These are phyloP conservation scores for Colletotrichum sp. DNA, from an alignment of 2,329 filamentous ascomycete species.

Conservation along the genomic window DNA sequence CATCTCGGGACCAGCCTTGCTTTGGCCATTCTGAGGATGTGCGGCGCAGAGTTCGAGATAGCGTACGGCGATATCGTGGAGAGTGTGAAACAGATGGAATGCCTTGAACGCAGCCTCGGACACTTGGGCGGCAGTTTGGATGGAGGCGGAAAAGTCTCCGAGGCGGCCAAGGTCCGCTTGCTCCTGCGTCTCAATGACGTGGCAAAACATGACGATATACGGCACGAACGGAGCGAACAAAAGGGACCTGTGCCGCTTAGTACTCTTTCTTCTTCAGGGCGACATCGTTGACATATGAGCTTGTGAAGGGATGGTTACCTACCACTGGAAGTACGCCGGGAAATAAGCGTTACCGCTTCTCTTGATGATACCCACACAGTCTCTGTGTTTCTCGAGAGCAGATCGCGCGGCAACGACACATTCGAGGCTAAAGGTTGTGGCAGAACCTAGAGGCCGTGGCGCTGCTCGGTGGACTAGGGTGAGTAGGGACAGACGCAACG, in stretches of 20 bases:
- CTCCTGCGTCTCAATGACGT: constrained; percentile 51
- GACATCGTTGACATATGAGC: too few species aligned
- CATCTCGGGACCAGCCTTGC: constrained; percentile 44
- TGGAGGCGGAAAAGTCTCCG: constrained; percentile 52
- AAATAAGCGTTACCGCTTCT: constrained; percentile 28
- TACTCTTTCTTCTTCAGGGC: neutral
- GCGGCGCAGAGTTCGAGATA: constrained; percentile 59
- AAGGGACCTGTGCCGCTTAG: constrained; percentile 37
- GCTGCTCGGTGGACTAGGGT: constrained; percentile 48
- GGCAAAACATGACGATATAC: constrained; percentile 58
- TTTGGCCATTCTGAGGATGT: constrained; percentile 29
- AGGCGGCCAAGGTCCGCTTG: constrained; percentile 50
- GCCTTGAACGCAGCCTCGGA: constrained; percentile 57
- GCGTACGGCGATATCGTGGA: constrained; percentile 61
- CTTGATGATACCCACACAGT: constrained; percentile 42
- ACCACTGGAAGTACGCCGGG: constrained; percentile 46
- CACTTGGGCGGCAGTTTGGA: constrained; percentile 50
- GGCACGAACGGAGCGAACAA: constrained; percentile 58
- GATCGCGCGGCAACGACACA: constrained; percentile 46
- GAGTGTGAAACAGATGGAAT: constrained; percentile 61
- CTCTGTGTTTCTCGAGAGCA: constrained; percentile 43
- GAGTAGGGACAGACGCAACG: constrained; percentile 44
- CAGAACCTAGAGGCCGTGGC: constrained; percentile 29
- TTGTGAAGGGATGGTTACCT: neutral
- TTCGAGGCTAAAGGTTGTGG: constrained; percentile 42